phyloP scores from a whole-genome alignment of 352 stramenopile species.

The Globisporangium cederbergense region DNA sequence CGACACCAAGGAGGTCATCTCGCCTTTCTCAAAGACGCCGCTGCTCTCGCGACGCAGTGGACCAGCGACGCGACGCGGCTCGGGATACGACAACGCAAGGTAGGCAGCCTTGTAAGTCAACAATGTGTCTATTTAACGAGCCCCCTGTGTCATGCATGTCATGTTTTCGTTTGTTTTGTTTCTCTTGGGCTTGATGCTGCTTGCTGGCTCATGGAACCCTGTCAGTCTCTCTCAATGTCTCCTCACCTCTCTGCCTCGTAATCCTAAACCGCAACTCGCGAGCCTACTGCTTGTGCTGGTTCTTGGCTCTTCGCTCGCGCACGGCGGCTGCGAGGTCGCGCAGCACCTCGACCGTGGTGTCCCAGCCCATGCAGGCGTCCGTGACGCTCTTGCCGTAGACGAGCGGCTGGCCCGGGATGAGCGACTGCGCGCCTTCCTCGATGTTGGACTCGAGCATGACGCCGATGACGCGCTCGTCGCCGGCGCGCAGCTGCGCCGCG shows the following conservation, averaged over 20 bases:
- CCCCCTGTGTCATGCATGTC: neutral
- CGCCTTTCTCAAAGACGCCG: constrained; percentile 62
- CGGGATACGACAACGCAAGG: constrained; percentile 57
- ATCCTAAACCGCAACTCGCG: neutral
- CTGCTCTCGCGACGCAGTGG: constrained; percentile 46
- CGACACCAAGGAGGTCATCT: constrained; percentile 36
- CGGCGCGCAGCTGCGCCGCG: constrained; percentile 59
- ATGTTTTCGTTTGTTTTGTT: constrained; percentile 9
- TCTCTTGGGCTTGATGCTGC: neutral
- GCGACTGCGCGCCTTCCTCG: constrained; percentile 72
- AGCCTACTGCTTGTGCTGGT: constrained; percentile 22
- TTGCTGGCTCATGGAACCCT: neutral
- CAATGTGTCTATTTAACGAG: neutral
- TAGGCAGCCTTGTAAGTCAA: constrained; percentile 21
- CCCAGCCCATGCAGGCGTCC: constrained; percentile 88
- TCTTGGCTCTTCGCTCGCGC: constrained; percentile 62
- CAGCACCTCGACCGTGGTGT: constrained; percentile 71
- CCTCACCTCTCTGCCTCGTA: neutral
- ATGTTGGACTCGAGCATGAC: constrained; percentile 91
- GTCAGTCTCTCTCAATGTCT: constrained; percentile 8
- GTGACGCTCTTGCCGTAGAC: constrained; percentile 90
- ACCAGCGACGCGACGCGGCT: constrained; percentile 30
- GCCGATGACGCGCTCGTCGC: constrained; percentile 78
- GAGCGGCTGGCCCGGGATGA: constrained; percentile 71
- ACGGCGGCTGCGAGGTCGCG: constrained; percentile 72